These are phyloP conservation scores for Mortierella sp. DNA, from an alignment of 371 early-diverging fungal species.

Conservation along the genomic window DNA sequence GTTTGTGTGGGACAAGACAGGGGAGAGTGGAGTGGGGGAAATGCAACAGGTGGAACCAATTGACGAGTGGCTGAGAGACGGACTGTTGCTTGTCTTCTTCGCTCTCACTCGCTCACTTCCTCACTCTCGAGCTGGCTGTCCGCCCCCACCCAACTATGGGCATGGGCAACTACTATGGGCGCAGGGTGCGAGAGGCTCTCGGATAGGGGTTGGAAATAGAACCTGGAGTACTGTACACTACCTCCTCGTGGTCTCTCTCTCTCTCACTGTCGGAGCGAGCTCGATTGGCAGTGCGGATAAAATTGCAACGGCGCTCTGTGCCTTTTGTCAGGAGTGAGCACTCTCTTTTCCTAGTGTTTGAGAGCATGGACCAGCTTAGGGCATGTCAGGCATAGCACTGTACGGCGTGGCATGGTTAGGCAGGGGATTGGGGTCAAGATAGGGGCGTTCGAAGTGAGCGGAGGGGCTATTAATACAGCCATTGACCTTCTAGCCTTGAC, in stretches of 20 bases:
- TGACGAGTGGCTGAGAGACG: too few species aligned
- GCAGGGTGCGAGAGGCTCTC: background rate
- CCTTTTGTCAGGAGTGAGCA: too few species aligned
- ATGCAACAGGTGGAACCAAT: too few species aligned
- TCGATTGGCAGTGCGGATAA: background rate
- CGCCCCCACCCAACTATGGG: too few species aligned
- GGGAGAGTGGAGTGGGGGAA: too few species aligned
- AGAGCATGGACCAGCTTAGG: constrained; percentile 14
- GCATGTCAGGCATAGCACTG: too few species aligned
- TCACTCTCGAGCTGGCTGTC: too few species aligned
- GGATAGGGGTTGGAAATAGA: background rate
- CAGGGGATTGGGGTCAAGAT: background rate
- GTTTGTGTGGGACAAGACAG: too few species aligned
- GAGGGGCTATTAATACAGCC: background rate
- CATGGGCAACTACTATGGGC: background rate
- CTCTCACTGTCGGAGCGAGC: background rate
- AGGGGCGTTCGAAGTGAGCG: too few species aligned
- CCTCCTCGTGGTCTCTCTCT: background rate
- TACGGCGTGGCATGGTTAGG: background rate
- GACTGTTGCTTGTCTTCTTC: too few species aligned
- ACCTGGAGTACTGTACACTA: background rate
- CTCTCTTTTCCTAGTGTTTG: background rate
- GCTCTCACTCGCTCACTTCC: too few species aligned
- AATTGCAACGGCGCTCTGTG: too few species aligned
- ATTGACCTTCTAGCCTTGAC: background rate